phyloP scores from a whole-genome alignment of 2,329 filamentous ascomycete species.

The Dactylellina sp. region DNA sequence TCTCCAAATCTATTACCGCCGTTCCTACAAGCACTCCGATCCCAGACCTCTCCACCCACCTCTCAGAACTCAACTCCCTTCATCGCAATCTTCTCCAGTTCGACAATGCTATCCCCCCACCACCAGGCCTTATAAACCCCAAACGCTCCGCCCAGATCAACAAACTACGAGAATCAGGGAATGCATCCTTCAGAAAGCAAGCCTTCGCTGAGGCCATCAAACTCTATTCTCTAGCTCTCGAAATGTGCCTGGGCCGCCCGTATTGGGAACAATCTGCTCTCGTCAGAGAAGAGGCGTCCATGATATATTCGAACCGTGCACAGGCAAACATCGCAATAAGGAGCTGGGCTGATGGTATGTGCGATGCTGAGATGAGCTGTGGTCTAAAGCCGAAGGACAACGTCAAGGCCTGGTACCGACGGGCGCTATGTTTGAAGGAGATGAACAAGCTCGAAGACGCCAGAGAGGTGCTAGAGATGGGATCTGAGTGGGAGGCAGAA shows the following conservation, averaged over 20 bases:
- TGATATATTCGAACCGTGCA: slow-evolving; percentile 85
- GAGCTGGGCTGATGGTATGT: slow-evolving; percentile 84
- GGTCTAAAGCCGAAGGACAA: slow-evolving; percentile 89
- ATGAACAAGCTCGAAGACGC: slow-evolving; percentile 91
- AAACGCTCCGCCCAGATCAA: slow-evolving; percentile 87
- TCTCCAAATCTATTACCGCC: slow-evolving; percentile 78
- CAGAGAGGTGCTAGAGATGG: slow-evolving; percentile 78
- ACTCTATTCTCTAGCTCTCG: slow-evolving; percentile 85
- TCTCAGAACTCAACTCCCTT: slow-evolving; percentile 80
- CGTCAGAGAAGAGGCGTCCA: slow-evolving; percentile 84
- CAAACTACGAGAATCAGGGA: slow-evolving; percentile 91
- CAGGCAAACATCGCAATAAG: slow-evolving; percentile 87
- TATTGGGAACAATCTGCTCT: slow-evolving; percentile 87
- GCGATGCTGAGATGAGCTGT: slow-evolving; percentile 88
- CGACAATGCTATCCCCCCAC: slow-evolving; percentile 76
- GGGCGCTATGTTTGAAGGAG: slow-evolving; percentile 85
- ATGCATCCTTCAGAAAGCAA: slow-evolving; percentile 82
- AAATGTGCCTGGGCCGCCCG: slow-evolving; percentile 86
- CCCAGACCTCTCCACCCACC: slow-evolving; percentile 72
- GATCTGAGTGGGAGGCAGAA: slow-evolving; percentile 79
- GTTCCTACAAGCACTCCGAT: slow-evolving; percentile 63
- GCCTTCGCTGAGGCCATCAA: slow-evolving; percentile 79
- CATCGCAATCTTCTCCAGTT: slow-evolving; percentile 79
- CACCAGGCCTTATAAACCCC: slow-evolving; percentile 89
- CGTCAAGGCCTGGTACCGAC: slow-evolving; percentile 92